Conservation (phyloP, 371 early-diverging fungal species). For the Syncephalis fuscata region DNA sequence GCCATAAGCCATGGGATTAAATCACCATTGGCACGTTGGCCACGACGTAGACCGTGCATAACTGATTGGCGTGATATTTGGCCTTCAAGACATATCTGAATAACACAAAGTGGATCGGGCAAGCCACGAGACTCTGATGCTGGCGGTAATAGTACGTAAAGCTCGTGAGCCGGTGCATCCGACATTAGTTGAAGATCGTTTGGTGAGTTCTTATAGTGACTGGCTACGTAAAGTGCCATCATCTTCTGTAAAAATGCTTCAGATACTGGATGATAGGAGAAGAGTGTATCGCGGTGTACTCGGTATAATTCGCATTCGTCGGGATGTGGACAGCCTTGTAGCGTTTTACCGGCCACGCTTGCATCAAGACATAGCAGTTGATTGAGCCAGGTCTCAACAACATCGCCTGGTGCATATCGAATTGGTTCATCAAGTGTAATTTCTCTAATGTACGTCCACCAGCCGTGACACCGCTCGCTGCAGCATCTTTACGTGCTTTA, state of each 20-base stretch:
- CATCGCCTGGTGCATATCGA: slow-evolving; percentile 84
- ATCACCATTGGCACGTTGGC: slow-evolving; percentile 85
- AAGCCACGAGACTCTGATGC: slow-evolving; percentile 49
- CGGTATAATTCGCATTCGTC: slow-evolving; percentile 87
- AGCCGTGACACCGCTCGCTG: slow-evolving; percentile 18
- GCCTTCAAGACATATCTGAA: slow-evolving; percentile 92
- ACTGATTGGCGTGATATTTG: slow-evolving; percentile 77
- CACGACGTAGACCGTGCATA: slow-evolving; percentile 65
- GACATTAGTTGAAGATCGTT: slow-evolving; percentile 97
- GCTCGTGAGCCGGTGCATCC: slow-evolving; percentile 96
- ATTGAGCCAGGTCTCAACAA: slow-evolving; percentile 96
- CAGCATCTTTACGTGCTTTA: slow-evolving; percentile 20
- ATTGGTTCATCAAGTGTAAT: slow-evolving; percentile 90
- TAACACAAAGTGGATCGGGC: slow-evolving; percentile 89
- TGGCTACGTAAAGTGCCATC: slow-evolving; percentile 92
- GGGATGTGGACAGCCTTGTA: slow-evolving; percentile 84
- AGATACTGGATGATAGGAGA: slow-evolving; percentile 88
- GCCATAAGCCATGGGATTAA: slow-evolving; percentile 97
- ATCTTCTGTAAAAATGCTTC: slow-evolving; percentile 95
- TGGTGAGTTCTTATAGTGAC: slow-evolving; percentile 99
- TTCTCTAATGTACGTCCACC: slow-evolving; percentile 73
- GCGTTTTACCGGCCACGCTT: slow-evolving; percentile 46
- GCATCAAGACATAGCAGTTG: slow-evolving; percentile 88
- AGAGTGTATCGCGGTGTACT: slow-evolving; percentile 93
- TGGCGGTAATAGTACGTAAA: slow-evolving; percentile 94